These are phyloP conservation scores for Russula sp. DNA, from an alignment of 768 basidiomycete genomes.

Conservation along the genomic window DNA sequence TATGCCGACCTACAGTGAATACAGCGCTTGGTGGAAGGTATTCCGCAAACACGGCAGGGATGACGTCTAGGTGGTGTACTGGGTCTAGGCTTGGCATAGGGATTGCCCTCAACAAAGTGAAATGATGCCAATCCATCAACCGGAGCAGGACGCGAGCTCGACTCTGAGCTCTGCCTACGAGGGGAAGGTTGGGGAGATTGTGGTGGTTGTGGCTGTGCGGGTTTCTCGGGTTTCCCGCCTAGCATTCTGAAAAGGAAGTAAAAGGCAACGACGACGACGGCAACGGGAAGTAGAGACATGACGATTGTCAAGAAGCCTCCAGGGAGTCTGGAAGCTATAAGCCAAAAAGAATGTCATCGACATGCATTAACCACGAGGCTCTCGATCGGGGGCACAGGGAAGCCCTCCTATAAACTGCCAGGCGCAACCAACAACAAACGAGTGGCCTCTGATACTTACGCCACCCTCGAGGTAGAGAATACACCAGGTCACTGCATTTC, in stretches of 20 bases:
- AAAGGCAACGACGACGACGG: slow-evolving; percentile 10
- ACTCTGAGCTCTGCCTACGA: background rate
- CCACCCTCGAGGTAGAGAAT: slow-evolving; percentile 11
- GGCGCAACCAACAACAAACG: background rate
- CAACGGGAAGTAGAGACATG: slow-evolving; percentile 17
- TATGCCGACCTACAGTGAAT: slow-evolving; percentile 15
- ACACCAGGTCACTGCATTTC: slow-evolving; percentile 5
- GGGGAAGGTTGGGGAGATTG: background rate
- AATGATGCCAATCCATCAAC: background rate
- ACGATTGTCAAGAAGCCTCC: background rate
- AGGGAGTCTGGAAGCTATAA: slow-evolving; percentile 6
- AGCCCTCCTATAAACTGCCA: background rate
- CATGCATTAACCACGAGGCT: slow-evolving; percentile 14
- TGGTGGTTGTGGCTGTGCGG: background rate
- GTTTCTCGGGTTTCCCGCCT: slow-evolving; percentile 1
- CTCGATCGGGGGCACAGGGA: slow-evolving; percentile 17
- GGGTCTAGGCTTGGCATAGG: background rate
- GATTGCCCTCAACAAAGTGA: slow-evolving; percentile 5
- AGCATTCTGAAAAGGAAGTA: slow-evolving; percentile 10
- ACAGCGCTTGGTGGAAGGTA: slow-evolving; percentile 11
- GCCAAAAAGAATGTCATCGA: background rate
- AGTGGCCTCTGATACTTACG: background rate
- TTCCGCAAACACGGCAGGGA: slow-evolving; percentile 17
- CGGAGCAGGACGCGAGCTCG: background rate
- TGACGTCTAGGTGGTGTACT: slow-evolving; percentile 9